A percentile compares a stretch with the other conserved stretches of the same genome.
Conservation (phyloP, 2,329 filamentous ascomycete genomes). For the Cercospora sojina region DNA sequence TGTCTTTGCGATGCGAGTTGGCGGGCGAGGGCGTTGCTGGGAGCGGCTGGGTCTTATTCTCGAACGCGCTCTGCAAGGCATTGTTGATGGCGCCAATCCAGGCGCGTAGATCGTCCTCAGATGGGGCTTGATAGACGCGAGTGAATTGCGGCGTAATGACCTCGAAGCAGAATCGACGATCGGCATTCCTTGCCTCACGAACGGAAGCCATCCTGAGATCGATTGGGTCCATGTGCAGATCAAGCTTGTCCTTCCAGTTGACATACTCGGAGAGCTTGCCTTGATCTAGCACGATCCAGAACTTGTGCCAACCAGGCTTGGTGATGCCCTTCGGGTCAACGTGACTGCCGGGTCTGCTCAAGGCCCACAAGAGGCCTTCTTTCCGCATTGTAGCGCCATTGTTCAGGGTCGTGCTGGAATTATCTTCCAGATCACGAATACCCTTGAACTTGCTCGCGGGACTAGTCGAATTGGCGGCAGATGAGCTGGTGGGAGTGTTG, state of each 20-base stretch:
- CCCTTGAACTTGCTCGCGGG: conserved; percentile 73
- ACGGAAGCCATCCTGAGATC: conserved; percentile 96
- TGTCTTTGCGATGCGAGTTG: conserved; percentile 71
- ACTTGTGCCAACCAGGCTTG: conserved; percentile 99
- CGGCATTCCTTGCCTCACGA: conserved; percentile 88
- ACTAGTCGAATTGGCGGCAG: conserved; percentile 25
- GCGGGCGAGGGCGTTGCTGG: conserved; percentile 46
- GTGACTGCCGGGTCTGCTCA: conserved; percentile 89
- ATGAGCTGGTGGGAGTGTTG: conserved; percentile 22
- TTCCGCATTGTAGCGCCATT: conserved; percentile 68
- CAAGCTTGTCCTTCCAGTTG: conserved; percentile 97
- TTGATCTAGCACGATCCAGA: conserved; percentile 97
- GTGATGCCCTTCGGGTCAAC: conserved; percentile 93
- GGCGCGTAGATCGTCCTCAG: conserved; percentile 94
- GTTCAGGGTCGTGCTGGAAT: conserved; percentile 51
- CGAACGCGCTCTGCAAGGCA: conserved; percentile 90
- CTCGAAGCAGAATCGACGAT: conserved; percentile 95
- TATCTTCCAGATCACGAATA: conserved; percentile 87
- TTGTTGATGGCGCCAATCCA: conserved; percentile 98
- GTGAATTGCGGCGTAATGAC: conserved; percentile 97
- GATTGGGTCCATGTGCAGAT: conserved; percentile 96
- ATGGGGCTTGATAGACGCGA: conserved; percentile 94
- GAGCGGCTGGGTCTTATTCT: conserved; percentile 60
- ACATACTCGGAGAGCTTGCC: conserved; percentile 97
- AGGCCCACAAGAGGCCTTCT: conserved; percentile 90